Evolutionary conservation across 192 early-diverging fungal species (phyloP), one percentile per base, ranked within the genome.

Genomic region (Chytriomyces confervae): DNA sequence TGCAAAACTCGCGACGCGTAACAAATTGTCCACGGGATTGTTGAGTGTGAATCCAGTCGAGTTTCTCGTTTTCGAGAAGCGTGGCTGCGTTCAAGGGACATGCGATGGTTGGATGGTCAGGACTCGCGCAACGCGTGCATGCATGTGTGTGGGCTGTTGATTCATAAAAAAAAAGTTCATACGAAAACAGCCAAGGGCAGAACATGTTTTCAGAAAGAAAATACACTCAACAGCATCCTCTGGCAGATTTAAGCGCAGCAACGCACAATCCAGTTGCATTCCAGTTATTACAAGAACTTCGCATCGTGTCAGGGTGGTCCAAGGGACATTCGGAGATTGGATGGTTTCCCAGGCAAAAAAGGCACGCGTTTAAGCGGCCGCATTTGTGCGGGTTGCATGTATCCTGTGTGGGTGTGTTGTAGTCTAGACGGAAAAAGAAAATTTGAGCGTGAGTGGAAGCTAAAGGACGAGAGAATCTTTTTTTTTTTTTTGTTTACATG

Each of bases 1-100:
- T 72, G 85, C 85, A 2, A 85, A 71, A 23, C 85, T 81, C 48
- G 75, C 82, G 11, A 83, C 84, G 46, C 84, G 84, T 66, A 80
- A 63, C 50, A 88, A 78, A 13, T 66, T 78, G 3, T 85, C 85
- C 13, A 82, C 85, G 16, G 81, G 65, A 61, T 78, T 77, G 18
- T 76, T 64, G 5, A 81, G 77, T 7, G 24, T 51, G n/a, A 77
- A 24, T 6, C 85, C 80, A 47, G 62, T 80, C 36, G 78, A 57
- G 53, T n/a, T 20, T 13, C 53, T 13, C 16, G 53, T 57, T 57
- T 20, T 57, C 53, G 0, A 57, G 53, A 0, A 57, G 20, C 13
- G 53, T 57, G 53, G 53, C 53, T 20, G 53, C 53, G 53, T 75
- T 23, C 60, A 48, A 47, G 85, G 84, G 44, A 72, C 47, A 16